Conservation (phyloP, 1,139 yeast species). For the Sugiyamaella pinicola region DNA sequence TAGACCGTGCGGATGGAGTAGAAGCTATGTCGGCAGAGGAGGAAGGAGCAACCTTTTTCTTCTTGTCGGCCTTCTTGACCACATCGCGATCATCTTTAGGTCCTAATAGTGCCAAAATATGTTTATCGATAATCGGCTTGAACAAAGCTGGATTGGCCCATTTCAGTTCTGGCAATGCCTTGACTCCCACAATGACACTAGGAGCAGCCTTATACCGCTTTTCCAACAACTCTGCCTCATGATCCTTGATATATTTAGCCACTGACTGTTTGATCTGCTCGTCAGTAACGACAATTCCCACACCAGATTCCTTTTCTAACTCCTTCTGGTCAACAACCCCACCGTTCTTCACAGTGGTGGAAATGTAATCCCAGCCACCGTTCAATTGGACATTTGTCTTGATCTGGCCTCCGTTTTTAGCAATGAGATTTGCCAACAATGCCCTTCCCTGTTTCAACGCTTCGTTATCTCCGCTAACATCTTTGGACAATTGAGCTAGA, state of each 20-base stretch:
- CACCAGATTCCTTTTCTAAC: constrained; percentile 71
- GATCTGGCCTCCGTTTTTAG: constrained; percentile 60
- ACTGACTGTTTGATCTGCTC: constrained; percentile 65
- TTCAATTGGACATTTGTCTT: constrained; percentile 71
- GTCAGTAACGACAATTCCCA: constrained; percentile 71
- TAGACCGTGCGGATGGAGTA: constrained; percentile 53
- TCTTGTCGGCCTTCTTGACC: constrained; percentile 69
- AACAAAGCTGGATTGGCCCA: constrained; percentile 91
- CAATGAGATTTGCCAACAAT: constrained; percentile 60
- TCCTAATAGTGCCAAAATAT: constrained; percentile 70
- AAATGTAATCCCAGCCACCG: constrained; percentile 78
- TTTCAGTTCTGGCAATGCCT: constrained; percentile 70
- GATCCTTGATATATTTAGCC: constrained; percentile 56
- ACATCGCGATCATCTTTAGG: constrained; percentile 96
- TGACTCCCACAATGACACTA: constrained; percentile 71
- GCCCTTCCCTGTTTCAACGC: constrained; percentile 45
- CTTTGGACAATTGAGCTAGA: constrained; percentile 57
- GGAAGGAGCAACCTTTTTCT: constrained; percentile 23
- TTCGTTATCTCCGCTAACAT: constrained; percentile 29
- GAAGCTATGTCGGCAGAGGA: constrained; percentile 44
- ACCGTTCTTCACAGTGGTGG: constrained; percentile 41
- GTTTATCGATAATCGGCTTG: constrained; percentile 82
- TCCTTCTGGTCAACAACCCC: constrained; percentile 48
- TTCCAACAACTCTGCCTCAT: constrained; percentile 60
- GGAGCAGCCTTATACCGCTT: constrained; percentile 81